Conservation (phyloP, 2,329 filamentous ascomycete genomes). For the Stachybotrys echinatus region DNA sequence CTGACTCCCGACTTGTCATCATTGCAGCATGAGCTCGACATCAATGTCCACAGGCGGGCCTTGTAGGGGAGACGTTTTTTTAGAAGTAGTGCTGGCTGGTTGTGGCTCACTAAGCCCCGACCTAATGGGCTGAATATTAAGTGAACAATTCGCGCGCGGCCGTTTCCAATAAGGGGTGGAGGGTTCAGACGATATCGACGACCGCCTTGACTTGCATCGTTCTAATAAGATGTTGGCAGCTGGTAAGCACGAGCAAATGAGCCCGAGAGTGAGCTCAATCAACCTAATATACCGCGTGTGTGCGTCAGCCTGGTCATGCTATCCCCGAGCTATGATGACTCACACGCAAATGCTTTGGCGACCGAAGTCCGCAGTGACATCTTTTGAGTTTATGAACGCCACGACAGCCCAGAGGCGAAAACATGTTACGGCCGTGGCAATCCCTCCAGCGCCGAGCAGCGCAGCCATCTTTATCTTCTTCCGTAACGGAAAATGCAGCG, state of each 20-base stretch:
- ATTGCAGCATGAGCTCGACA: too few species aligned
- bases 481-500: slow-evolving; percentile 15
- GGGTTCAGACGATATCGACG: too few species aligned
- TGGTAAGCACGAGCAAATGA: not conserved
- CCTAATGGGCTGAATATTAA: too few species aligned
- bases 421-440: slow-evolving; percentile 19
- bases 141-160: too few species aligned
- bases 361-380: slow-evolving; percentile 18
- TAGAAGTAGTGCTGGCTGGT: too few species aligned
- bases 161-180: too few species aligned
- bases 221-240: not conserved
- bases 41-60: too few species aligned
- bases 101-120: too few species aligned
- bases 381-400: slow-evolving; percentile 13
- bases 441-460: slow-evolving; percentile 23
- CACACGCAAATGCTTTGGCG: too few species aligned
- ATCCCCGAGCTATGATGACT: not conserved
- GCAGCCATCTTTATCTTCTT: slow-evolving; percentile 26
- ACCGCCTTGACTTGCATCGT: too few species aligned
- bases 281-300: not conserved
- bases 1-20: too few species aligned
- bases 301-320: not conserved
- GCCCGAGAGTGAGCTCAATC: not conserved
- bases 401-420: slow-evolving; percentile 18
- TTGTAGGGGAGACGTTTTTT: too few species aligned